Conservation (phyloP, 2,329 filamentous ascomycete species). For the Cladosporium sp. region DNA sequence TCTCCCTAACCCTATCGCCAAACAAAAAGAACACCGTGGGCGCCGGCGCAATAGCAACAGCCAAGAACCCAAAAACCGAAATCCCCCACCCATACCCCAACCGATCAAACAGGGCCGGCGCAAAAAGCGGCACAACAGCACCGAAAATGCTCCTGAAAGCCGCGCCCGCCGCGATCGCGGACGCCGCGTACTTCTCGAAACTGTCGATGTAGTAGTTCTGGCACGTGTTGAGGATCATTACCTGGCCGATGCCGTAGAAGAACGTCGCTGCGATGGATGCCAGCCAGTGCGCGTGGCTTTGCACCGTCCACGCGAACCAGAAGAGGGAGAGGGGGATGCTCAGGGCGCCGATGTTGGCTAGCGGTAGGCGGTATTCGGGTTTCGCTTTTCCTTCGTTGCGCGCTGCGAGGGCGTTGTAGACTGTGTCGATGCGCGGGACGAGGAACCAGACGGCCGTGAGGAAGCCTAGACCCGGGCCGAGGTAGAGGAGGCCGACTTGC, state of each 20-base stretch:
- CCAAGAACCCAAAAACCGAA: conserved; percentile 44
- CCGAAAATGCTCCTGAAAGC: conserved; percentile 45
- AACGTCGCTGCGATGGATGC: conserved; percentile 39
- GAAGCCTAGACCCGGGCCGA: conserved; percentile 42
- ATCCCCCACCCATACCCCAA: conserved; percentile 49
- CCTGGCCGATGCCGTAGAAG: conserved; percentile 50
- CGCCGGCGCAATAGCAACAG: conserved; percentile 44
- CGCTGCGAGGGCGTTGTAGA: conserved; percentile 42
- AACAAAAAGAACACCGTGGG: conserved; percentile 47
- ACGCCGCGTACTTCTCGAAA: conserved; percentile 48
- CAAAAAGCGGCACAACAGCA: conserved; percentile 44
- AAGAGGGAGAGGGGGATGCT: conserved; percentile 42
- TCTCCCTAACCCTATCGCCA: conserved; percentile 43
- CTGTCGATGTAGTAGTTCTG: conserved; percentile 54
- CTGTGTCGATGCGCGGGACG: conserved; percentile 43
- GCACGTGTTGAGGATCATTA: conserved; percentile 49
- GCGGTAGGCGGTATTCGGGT: conserved; percentile 42
- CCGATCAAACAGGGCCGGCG: conserved; percentile 39
- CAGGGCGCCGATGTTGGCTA: conserved; percentile 43
- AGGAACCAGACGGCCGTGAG: conserved; percentile 42
- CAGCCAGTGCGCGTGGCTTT: conserved; percentile 38
- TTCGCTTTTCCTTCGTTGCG: conserved; percentile 36
- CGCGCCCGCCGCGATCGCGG: conserved; percentile 46
- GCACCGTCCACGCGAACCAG: conserved; percentile 42
- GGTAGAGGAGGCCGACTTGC: conserved; percentile 43